Percentiles rank a stretch among this genome's conserved stretches.
phyloP scores from a whole-genome alignment of 108 stramenopile genomes.

The Fragilaria radians region DNA sequence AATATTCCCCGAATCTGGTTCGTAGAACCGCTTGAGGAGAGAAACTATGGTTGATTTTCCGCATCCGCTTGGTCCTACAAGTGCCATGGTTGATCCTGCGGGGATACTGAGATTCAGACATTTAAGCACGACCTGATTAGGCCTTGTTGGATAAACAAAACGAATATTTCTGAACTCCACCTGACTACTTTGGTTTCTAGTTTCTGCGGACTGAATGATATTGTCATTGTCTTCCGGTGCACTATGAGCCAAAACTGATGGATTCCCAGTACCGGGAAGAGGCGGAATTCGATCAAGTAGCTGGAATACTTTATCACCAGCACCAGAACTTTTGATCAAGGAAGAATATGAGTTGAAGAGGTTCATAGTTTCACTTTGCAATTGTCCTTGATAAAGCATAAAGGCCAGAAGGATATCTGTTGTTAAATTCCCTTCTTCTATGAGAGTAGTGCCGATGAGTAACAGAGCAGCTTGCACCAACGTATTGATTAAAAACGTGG shows the following conservation, averaged over 20 bases:
- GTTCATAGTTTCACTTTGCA: conserved; percentile 81
- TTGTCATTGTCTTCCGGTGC: background rate
- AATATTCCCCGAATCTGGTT: conserved; percentile 75
- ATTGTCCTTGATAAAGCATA: conserved; percentile 92
- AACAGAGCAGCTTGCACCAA: conserved; percentile 76
- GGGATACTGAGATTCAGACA: conserved; percentile 58
- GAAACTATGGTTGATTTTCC: conserved; percentile 85
- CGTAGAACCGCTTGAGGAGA: conserved; percentile 91
- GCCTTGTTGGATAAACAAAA: conserved; percentile 92
- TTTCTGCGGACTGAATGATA: conserved; percentile 2
- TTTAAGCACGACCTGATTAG: conserved; percentile 60
- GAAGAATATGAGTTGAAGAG: conserved; percentile 87
- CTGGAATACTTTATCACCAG: conserved; percentile 91
- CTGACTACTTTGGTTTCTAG: background rate
- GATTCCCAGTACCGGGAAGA: conserved; percentile 62
- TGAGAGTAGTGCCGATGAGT: conserved; percentile 56
- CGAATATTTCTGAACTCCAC: conserved; percentile 39
- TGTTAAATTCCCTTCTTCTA: conserved; percentile 44
- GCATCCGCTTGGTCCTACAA: conserved; percentile 88
- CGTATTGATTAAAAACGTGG: conserved; percentile 87
- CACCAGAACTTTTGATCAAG: conserved; percentile 85
- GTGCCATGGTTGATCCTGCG: conserved; percentile 81
- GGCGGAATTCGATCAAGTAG: conserved; percentile 68
- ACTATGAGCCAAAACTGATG: conserved; percentile 12
- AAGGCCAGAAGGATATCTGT: conserved; percentile 86